phyloP scores from a whole-genome alignment of 2,329 filamentous ascomycete species.

The Ceratocystis lukuohia region DNA sequence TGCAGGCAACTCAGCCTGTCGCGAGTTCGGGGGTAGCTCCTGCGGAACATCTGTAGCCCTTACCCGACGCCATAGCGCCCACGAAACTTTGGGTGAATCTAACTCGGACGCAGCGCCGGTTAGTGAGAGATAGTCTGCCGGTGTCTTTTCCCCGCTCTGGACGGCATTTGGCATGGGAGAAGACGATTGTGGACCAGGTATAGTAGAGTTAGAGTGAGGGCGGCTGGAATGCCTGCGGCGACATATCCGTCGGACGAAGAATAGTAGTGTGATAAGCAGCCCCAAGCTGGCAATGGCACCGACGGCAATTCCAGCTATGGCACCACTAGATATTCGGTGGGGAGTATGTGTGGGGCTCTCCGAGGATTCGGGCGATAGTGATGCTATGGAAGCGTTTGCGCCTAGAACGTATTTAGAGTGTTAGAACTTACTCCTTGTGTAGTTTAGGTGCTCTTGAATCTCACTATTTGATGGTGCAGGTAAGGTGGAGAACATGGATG shows the following conservation, averaged over 20 bases:
- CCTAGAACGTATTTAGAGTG: neutral
- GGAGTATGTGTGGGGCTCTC: neutral
- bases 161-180: neutral
- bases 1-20: slow-evolving; percentile 8
- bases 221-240: neutral
- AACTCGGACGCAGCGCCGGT: neutral
- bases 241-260: neutral
- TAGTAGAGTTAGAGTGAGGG: neutral
- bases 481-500: neutral
- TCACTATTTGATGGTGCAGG: neutral
- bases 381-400: neutral
- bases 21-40: slow-evolving; percentile 1
- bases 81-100: neutral
- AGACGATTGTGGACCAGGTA: neutral
- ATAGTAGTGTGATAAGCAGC: neutral
- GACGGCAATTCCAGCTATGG: slow-evolving; percentile 14
- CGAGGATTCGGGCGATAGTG: neutral
- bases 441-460: too few relatives aligned
- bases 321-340: slow-evolving; percentile 2
- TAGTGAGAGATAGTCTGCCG: neutral
- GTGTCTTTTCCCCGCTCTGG: neutral
- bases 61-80: slow-evolving; percentile 8
- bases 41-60: neutral
- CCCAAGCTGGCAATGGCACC: neutral
- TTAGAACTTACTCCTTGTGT: neutral